Evolutionary conservation across 1,139 yeast genomes (phyloP), one percentile per base, ranked within the genome.

Genomic region (Yarrowia galli): DNA sequence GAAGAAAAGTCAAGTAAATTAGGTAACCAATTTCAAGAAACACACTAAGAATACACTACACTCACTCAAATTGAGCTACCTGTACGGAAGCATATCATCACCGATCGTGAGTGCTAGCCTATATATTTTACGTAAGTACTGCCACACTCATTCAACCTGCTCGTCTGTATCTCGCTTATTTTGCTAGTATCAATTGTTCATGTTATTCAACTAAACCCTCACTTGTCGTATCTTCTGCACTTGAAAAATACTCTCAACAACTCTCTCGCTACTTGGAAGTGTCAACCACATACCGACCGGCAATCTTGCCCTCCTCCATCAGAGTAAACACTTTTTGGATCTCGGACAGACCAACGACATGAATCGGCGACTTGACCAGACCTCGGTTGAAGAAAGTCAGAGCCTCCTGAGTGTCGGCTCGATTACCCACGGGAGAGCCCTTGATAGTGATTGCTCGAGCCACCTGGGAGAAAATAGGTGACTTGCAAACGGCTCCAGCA

Each of bases 371-470:
- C 74, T 81, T 81, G 74, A 88, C 86, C 75, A 84, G 80, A 69
- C 91, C 91, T 73, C 90, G 82, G 68, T 82, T 71, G 75, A 87
- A 86, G 82, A 87, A 87, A 72, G 86, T 88, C 71, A 88, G 79
- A 68, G 92, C 91, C 78, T 87, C 92, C 73, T 86, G 83, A 56
- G 89, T 82, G 77, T 88, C 92, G 69, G 87, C 86, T 78, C 91
- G 84, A 82, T 87, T 87, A 71, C 92, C 92, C 68, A 88, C 91
- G 74, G 87, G 85, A 67, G 90, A 86, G 71, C 91, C 92, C 73
- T 80, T 82, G 74, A 88, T 84, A 72, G 80, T 79, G 72, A 87
- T 79, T 51, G 89, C 83, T 75, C 82, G 85, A 71, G 85, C 81
- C 71, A 88, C 89, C 56, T 87, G 81, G 70, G 77, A 78, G 78